Evolutionary conservation across 202 grass and related monocot species (phyloP), one percentile per base, ranked within the genome.

Genomic region (Panicum hallii): DNA sequence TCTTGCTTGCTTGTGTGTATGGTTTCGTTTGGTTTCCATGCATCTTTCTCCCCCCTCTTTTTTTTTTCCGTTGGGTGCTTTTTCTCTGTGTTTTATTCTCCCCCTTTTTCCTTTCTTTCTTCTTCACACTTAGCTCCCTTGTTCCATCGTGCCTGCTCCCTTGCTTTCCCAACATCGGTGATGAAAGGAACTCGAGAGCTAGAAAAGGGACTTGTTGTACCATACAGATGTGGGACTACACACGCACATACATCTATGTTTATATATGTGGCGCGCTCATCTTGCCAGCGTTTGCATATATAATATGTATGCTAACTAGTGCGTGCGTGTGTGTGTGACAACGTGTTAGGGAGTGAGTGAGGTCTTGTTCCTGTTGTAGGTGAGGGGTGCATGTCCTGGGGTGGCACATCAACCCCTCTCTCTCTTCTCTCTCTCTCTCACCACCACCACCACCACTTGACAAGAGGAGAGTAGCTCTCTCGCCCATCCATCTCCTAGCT

Each of bases 111-210:
- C 9, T 22, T n/a, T 44, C 3, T 54, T 57, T 49, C 5, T 20
- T 45, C 64, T 62, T 92, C 79, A 54, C 70, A 50, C 45, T 83
- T 55, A 23, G 42, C 69, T 66, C 22, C 46, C 67, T n/a, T 52
- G 44, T 50, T 50, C 65, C 10, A 71, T 85, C 79, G 74, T 86
- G 85, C 89, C 64, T 87, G 75, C 79, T 74, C 82, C 72, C 74
- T 88, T 73, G 63, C 71, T 77, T 91, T 91, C 83, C 89, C 81
- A 91, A 85, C 82, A 87, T 93, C 79, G 74, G 81, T 81, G 76
- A 80, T 94, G 92, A 89, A 91, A 94, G 89, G 86, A 89, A 89
- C 89, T 89, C 77, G 41, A 73, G 89, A 94, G 84, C 92, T 94
- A 88, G 80, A 91, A 91, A 91, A 84, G 64, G 66, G 86, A 45